Evolutionary conservation across 805 yeast species (phyloP).

Genomic region (Wickerhamiella siamensis): DNA sequence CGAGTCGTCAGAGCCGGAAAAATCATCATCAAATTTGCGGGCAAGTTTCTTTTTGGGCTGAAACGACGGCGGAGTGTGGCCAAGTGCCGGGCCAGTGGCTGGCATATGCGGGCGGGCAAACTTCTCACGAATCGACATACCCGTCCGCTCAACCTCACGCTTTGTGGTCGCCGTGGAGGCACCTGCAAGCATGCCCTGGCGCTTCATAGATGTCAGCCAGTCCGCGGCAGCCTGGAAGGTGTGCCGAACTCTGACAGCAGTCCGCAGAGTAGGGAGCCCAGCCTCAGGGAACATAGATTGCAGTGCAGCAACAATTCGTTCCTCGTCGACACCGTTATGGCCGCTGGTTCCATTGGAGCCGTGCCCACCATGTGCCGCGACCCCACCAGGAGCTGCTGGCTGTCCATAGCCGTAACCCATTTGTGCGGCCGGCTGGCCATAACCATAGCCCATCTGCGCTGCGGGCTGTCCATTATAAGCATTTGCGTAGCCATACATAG

Average conservation of each 20-base stretch:
- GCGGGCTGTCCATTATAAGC: constrained; percentile 2
- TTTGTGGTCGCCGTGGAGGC: constrained; percentile 16
- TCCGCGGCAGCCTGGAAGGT: constrained; percentile 25
- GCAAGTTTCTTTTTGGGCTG: constrained; percentile 2
- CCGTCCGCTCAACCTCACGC: constrained; percentile 20
- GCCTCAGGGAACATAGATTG: constrained; percentile 15
- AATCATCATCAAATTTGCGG: constrained; percentile 26
- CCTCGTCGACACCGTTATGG: constrained; percentile 4
- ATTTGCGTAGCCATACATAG: constrained; percentile 4
- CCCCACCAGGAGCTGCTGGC: not conserved
- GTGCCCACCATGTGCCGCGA: not conserved
- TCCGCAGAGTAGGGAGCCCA: constrained; percentile 16
- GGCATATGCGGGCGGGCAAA: constrained; percentile 14
- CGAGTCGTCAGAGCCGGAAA: constrained; percentile 34
- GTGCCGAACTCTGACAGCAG: constrained; percentile 19
- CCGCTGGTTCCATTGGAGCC: not conserved
- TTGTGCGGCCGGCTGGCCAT: constrained; percentile 1
- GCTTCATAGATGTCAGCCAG: constrained; percentile 24
- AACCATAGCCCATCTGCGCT: constrained; percentile 1
- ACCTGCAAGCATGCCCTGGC: constrained; percentile 17
- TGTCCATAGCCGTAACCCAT: not conserved
- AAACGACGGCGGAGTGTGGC: constrained; percentile 1
- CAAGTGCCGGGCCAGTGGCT: constrained; percentile 2
- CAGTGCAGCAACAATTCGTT: constrained; percentile 9
- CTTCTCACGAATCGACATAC: constrained; percentile 26